Base-by-base conservation (phyloP, 169 alveolate genomes). In the Cryptosporidium sp. region DNA sequence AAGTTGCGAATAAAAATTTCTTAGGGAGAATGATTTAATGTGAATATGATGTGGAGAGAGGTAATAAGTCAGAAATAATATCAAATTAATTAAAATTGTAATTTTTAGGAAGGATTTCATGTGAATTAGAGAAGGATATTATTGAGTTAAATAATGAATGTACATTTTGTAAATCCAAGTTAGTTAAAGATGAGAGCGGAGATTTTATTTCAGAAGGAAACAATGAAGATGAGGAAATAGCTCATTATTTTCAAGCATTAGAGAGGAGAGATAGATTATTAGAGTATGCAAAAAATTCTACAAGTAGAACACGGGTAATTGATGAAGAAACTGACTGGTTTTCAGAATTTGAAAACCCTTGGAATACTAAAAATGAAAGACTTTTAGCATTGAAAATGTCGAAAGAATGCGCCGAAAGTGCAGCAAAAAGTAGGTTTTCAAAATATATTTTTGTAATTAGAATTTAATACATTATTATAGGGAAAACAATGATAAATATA, bases 241-340 rank as follows among this genome's bases (percentile, higher is more conserved):
- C 80, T 37, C 80, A 60, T n/a, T 80, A 80, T 65, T 35, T 62
- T 9, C 69, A 80, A 26, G 89, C 89, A 23, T 61, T 80, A 9
- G 80, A 80, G 2, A 80, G 21, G 67, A 58, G 75, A 44, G 75
- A 80, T 33, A 31, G 53, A 18, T 29, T 87, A 21, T 37, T 87
- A 9, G 62, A 68, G 51, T 87, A 62, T 69, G 85, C 80, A 31
- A 29, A 31, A 31, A 71, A 45, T 23, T 52, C 87, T 1, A 35
- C 58, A 26, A 75, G 31, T 39, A 45, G 91, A 44, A 87, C 70
- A 39, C 26, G 73, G 6, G 91, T 87, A 21, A 67, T 61, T 10
- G 92, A 87, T 45, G 85, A 75, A 31, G 91, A 69, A 3, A 39
- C 61, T 14, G 92, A 87, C 44, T 87, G 89, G 89, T 87, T 48